phyloP scores from a whole-genome alignment of 2,329 filamentous ascomycete species.

The Helotiales sp. region DNA sequence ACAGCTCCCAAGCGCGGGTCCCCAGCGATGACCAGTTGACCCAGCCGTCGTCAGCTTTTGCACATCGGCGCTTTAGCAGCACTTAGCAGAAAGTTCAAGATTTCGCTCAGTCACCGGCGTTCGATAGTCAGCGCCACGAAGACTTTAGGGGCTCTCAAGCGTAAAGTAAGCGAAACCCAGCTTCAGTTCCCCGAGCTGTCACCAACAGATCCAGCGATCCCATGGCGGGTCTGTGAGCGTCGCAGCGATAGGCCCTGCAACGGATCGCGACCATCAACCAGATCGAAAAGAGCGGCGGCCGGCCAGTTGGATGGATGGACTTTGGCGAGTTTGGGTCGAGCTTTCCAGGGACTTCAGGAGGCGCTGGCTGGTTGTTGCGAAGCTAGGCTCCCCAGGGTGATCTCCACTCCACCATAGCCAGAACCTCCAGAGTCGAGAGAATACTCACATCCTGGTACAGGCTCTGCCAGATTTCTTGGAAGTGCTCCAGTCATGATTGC shows the following conservation, averaged over 20 bases:
- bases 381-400: no score
- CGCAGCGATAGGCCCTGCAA: slow-evolving; percentile 1
- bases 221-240: not conserved
- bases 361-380: no score
- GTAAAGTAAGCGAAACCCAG: slow-evolving; percentile 15
- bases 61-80: slow-evolving; percentile 7
- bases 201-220: not conserved
- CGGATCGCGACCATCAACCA: not conserved
- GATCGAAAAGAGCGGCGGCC: not conserved
- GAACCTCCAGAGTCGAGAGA: no score
- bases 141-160: slow-evolving; percentile 1
- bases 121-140: slow-evolving; percentile 26
- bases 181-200: not conserved
- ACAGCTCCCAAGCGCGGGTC: slow-evolving; percentile 15
- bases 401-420: no score
- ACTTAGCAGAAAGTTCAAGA: not conserved
- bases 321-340: no score
- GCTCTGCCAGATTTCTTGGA: not conserved
- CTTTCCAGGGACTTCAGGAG: no score
- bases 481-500: not conserved
- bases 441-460: not conserved
- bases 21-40: slow-evolving; percentile 4
- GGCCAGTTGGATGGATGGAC: no score
- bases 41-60: slow-evolving; percentile 16
- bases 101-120: slow-evolving; percentile 17